Conservation (phyloP, 2,329 filamentous ascomycete species). For the Aspergillus nomiae region DNA sequence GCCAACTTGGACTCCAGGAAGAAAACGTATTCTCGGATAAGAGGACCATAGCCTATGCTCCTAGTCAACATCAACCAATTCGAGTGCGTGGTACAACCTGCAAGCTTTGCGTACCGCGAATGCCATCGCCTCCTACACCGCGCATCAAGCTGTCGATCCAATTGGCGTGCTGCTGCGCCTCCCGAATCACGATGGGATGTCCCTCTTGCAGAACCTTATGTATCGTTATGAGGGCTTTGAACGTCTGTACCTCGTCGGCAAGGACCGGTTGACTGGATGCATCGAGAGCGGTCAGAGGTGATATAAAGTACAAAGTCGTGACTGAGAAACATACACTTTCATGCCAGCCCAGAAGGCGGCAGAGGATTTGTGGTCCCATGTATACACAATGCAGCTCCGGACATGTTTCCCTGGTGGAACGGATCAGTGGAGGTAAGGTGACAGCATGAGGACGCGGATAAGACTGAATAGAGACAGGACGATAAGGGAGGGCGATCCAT, state of each 20-base stretch:
- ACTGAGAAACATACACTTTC: slow-evolving; percentile 76
- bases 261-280: slow-evolving; percentile 82
- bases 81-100: neutral
- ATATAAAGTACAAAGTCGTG: neutral
- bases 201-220: slow-evolving; percentile 98
- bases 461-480: slow-evolving; percentile 6
- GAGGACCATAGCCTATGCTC: slow-evolving; percentile 70
- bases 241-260: slow-evolving; percentile 97
- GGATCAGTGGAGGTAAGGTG: slow-evolving; percentile 5
- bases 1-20: slow-evolving; percentile 90
- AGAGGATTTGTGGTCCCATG: slow-evolving; percentile 97
- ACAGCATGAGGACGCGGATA: neutral
- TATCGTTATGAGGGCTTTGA: slow-evolving; percentile 95
- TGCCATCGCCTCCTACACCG: slow-evolving; percentile 77
- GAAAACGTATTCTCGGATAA: slow-evolving; percentile 96
- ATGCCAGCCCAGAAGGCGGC: slow-evolving; percentile 95
- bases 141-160: slow-evolving; percentile 94
- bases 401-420: slow-evolving; percentile 77
- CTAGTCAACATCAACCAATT: slow-evolving; percentile 14
- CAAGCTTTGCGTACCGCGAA: slow-evolving; percentile 63
- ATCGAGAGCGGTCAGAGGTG: slow-evolving; percentile 3
- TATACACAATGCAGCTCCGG: slow-evolving; percentile 95
- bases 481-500: slow-evolving; percentile 28
- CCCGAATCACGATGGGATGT: slow-evolving; percentile 81
- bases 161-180: slow-evolving; percentile 82